These are phyloP conservation scores for Stereum hirsutum DNA, from an alignment of 1,284 basidiomycete genomes.

Conservation along the genomic window DNA sequence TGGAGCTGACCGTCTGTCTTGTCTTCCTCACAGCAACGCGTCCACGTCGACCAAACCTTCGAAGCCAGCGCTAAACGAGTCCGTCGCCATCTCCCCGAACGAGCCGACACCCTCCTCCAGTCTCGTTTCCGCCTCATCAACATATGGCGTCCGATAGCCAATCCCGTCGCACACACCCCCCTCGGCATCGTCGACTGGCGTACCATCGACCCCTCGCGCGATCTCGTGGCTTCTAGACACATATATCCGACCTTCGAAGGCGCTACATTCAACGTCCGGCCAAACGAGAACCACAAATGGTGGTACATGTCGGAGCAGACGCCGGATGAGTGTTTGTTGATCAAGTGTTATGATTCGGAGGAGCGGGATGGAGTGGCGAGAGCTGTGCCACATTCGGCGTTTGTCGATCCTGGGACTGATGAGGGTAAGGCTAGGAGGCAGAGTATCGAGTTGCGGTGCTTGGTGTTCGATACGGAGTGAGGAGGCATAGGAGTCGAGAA, in stretches of 20 bases:
- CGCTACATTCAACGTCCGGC: conserved; percentile 23
- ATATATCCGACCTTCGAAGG: conserved; percentile 25
- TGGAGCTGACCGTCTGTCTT: too few species aligned
- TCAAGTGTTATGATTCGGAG: conserved; percentile 36
- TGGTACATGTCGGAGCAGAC: conserved; percentile 36
- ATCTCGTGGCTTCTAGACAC: conserved; percentile 23
- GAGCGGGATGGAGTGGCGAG: conserved; percentile 21
- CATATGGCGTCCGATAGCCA: conserved; percentile 40
- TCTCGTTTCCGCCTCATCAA: conserved; percentile 45
- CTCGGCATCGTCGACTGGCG: conserved; percentile 36
- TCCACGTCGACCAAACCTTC: conserved; percentile 52
- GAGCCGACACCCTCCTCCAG: conserved; percentile 32
- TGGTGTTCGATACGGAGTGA: conserved; percentile 23
- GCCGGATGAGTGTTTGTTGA: conserved; percentile 33
- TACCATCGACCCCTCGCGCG: conserved; percentile 22
- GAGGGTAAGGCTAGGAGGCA: conserved; percentile 26
- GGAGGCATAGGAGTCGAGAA: too few species aligned
- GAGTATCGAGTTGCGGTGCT: conserved; percentile 28
- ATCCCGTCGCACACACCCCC: conserved; percentile 33
- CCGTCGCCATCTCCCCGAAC: conserved; percentile 37
- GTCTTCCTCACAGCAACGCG: conserved; percentile 16
- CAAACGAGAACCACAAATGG: conserved; percentile 31
- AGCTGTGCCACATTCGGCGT: conserved; percentile 36
- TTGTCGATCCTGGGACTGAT: conserved; percentile 26
- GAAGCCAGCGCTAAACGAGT: conserved; percentile 38